These are phyloP conservation scores for Yarrowia sp. DNA, from an alignment of 805 yeast genomes.

Conservation along the genomic window DNA sequence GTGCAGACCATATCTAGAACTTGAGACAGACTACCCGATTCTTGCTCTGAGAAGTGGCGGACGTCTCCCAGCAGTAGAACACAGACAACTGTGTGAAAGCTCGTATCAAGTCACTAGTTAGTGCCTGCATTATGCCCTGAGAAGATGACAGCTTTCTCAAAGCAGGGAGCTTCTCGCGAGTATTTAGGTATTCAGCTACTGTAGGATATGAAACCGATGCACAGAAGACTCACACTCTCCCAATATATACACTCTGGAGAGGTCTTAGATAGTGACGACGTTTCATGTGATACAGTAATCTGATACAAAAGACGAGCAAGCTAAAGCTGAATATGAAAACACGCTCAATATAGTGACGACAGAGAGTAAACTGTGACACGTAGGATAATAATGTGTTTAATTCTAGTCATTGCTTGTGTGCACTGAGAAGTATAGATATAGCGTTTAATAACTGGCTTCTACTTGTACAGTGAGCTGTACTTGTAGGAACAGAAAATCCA, in stretches of 20 bases:
- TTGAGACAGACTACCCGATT: too few species aligned
- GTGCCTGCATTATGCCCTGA: background rate
- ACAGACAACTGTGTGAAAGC: background rate
- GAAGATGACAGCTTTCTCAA: background rate
- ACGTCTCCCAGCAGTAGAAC: background rate
- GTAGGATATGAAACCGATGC: too few species aligned
- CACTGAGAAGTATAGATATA: background rate
- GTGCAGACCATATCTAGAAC: too few species aligned
- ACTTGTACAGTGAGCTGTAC: background rate
- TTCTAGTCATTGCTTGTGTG: background rate
- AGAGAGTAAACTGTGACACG: too few species aligned
- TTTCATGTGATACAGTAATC: too few species aligned
- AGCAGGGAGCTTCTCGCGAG: conserved; percentile 9
- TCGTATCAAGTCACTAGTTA: background rate
- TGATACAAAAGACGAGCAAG: too few species aligned
- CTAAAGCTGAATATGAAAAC: too few species aligned
- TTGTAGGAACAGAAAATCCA: background rate
- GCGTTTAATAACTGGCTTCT: background rate
- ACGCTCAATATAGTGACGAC: too few species aligned
- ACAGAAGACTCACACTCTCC: too few species aligned
- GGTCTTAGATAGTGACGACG: too few species aligned
- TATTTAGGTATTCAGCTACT: background rate
- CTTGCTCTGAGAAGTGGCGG: background rate
- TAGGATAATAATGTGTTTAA: background rate
- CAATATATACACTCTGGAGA: too few species aligned